Conservation (phyloP, 306 rosid genomes). For the Pyrus betulifolia region DNA sequence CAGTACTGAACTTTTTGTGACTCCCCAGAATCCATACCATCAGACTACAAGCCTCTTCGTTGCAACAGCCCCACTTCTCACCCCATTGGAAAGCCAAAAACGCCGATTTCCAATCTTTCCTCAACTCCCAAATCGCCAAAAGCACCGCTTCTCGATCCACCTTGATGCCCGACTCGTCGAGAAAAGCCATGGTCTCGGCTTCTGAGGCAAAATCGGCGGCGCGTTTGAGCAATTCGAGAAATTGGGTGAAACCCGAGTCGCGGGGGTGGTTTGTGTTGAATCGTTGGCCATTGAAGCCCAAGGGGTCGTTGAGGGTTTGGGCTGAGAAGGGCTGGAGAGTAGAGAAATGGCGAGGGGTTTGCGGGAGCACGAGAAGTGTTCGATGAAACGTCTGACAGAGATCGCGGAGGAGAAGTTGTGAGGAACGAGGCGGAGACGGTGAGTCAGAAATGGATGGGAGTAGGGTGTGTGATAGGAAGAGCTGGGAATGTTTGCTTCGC, state of each 20-base stretch:
- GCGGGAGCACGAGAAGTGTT: slow-evolving; percentile 39
- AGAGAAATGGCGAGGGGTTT: slow-evolving; percentile 11
- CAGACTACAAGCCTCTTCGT: slow-evolving; percentile 57
- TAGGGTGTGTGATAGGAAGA: slow-evolving; percentile 1
- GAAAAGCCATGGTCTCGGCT: slow-evolving; percentile 40
- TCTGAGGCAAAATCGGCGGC: slow-evolving; percentile 28
- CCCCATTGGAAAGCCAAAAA: slow-evolving; percentile 66
- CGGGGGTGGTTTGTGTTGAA: slow-evolving; percentile 14
- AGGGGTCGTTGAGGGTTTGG: slow-evolving; percentile 9
- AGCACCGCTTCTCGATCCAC: slow-evolving; percentile 29
- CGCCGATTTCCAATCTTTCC: slow-evolving; percentile 58
- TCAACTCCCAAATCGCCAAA: slow-evolving; percentile 62
- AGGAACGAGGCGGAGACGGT: background rate
- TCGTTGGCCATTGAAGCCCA: slow-evolving; percentile 15
- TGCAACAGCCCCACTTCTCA: slow-evolving; percentile 38
- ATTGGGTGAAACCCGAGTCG: slow-evolving; percentile 29
- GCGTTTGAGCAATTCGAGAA: slow-evolving; percentile 41
- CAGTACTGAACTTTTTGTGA: slow-evolving; percentile 53
- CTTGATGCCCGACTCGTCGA: slow-evolving; percentile 37
- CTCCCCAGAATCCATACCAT: slow-evolving; percentile 81
- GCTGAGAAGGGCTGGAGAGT: slow-evolving; percentile 24
- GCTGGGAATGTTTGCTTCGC: slow-evolving; percentile 14
- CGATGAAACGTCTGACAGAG: slow-evolving; percentile 54
- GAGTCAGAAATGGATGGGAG: background rate
- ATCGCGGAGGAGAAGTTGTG: background rate